Conservation (phyloP, 164 flowering plant species). For the Malania oleifera region DNA sequence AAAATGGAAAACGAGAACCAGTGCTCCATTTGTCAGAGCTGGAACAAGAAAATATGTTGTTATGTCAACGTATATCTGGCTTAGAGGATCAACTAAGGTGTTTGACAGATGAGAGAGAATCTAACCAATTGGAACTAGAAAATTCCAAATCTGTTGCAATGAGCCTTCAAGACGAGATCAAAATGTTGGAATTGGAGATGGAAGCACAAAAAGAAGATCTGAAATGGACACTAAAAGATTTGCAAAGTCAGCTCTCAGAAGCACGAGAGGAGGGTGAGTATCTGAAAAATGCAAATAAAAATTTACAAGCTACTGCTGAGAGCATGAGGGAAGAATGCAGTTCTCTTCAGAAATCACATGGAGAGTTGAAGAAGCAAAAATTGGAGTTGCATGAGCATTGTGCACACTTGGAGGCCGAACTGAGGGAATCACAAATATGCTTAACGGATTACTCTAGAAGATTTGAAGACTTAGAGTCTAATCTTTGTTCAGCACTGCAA, state of each 20-base stretch:
- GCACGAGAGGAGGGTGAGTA: conserved; percentile 51
- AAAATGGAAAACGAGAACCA: conserved; percentile 39
- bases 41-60: conserved; percentile 53
- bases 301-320: conserved; percentile 43
- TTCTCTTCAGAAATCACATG: conserved; percentile 47
- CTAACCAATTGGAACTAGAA: conserved; percentile 40
- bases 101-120: conserved; percentile 49
- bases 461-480: conserved; percentile 45
- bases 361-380: conserved; percentile 44
- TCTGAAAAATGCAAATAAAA: conserved; percentile 43
- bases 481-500: conserved; percentile 34
- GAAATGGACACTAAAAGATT: conserved; percentile 39
- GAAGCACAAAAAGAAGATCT: conserved; percentile 32
- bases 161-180: conserved; percentile 45
- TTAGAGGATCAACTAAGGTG: conserved; percentile 60
- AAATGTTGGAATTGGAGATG: conserved; percentile 31
- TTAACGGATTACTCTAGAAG: conserved; percentile 35
- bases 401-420: conserved; percentile 38
- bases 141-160: conserved; percentile 30
- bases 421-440: conserved; percentile 33
- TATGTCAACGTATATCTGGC: conserved; percentile 44
- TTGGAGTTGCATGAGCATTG: conserved; percentile 45
- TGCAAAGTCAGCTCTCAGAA: conserved; percentile 32
- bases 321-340: conserved; percentile 40
- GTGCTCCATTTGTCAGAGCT: conserved; percentile 49